phyloP scores from a whole-genome alignment of 2,329 filamentous ascomycete genomes.

The Aspergillus spinulosporus region DNA sequence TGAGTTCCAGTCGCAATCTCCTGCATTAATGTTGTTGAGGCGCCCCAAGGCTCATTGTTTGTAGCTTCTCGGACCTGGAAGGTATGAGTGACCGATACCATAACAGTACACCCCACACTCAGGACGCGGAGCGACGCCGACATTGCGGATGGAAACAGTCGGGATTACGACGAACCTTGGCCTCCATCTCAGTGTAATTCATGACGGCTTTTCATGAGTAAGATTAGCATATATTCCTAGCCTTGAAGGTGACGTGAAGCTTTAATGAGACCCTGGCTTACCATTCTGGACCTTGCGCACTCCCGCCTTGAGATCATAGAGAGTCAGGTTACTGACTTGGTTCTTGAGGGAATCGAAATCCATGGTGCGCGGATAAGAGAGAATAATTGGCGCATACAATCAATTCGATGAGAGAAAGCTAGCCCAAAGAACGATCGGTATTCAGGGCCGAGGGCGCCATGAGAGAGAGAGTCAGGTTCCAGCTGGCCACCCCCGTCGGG shows the following conservation, averaged over 20 bases:
- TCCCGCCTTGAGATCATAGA: conserved; percentile 94
- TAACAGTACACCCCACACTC: conserved; percentile 6
- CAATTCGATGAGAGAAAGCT: conserved; percentile 1
- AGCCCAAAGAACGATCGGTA: conserved; percentile 4
- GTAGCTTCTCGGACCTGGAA: conserved; percentile 89
- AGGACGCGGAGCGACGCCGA: conserved; percentile 9
- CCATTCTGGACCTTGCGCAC: conserved; percentile 97
- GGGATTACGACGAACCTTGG: conserved; percentile 51
- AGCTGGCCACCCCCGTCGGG: conserved; percentile 19
- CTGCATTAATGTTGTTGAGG: conserved; percentile 82
- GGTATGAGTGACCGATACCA: conserved; percentile 23
- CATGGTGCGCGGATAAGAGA: conserved; percentile 55
- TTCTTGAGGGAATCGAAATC: conserved; percentile 83
- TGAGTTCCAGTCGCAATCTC: conserved; percentile 98
- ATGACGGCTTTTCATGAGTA: conserved; percentile 69
- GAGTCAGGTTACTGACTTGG: conserved; percentile 83
- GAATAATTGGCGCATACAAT: conserved; percentile 18
- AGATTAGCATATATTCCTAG: not conserved
- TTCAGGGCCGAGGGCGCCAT: conserved; percentile 6
- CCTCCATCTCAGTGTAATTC: conserved; percentile 96
- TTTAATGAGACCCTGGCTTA: conserved; percentile 45
- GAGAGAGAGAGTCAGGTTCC: conserved; percentile 19
- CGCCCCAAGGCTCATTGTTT: conserved; percentile 98
- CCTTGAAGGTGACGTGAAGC: not conserved
- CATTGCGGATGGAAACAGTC: conserved; percentile 12